A percentile compares a stretch with the other conserved stretches of the same genome.
These are phyloP conservation scores for Fusarium acutatum DNA, from an alignment of 2,329 filamentous ascomycete genomes.

Conservation along the genomic window DNA sequence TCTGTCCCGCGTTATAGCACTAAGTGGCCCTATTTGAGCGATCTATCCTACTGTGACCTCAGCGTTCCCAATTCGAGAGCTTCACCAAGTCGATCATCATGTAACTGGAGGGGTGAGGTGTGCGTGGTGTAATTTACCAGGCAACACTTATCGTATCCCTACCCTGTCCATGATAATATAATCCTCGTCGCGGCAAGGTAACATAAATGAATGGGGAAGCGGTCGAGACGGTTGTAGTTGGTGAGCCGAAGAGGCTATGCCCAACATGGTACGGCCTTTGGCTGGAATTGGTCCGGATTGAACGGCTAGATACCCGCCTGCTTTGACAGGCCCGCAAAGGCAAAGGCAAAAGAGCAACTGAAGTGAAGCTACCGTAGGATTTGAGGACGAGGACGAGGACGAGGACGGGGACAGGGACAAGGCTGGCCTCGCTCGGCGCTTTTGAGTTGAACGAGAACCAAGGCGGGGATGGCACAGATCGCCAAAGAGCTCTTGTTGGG, in stretches of 20 bases:
- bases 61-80: constrained; percentile 31
- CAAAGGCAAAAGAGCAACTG: neutral
- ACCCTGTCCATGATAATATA: neutral
- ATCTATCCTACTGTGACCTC: constrained; percentile 10
- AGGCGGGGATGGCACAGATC: constrained; percentile 11
- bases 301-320: constrained; percentile 38
- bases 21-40: constrained; percentile 9
- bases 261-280: constrained; percentile 27
- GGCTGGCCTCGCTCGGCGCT: neutral
- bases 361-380: neutral
- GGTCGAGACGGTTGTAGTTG: constrained; percentile 27
- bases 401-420: neutral
- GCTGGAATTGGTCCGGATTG: constrained; percentile 19
- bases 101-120: constrained; percentile 16
- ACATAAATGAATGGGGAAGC: constrained; percentile 19
- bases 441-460: neutral
- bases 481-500: neutral
- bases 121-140: neutral
- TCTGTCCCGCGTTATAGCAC: neutral
- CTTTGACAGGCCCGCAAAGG: constrained; percentile 24
- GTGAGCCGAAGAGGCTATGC: constrained; percentile 28
- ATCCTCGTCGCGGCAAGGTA: constrained; percentile 29
- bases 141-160: constrained; percentile 2
- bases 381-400: neutral
- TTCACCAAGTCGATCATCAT: constrained; percentile 36